phyloP scores from a whole-genome alignment of 2,329 filamentous ascomycete genomes.

The Salinomyces thailandicus region DNA sequence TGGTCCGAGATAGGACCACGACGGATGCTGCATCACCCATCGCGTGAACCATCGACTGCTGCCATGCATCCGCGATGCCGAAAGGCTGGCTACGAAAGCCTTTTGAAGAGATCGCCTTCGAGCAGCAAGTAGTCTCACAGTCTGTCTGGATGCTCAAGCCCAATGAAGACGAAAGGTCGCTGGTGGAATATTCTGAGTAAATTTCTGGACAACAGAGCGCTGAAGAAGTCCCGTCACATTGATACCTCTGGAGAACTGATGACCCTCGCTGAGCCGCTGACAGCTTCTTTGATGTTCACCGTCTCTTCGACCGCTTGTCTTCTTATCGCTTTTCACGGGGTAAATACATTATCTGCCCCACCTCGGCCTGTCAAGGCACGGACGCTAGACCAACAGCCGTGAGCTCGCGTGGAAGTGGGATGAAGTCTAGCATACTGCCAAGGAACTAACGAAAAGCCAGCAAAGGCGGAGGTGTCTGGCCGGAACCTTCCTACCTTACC shows the following conservation, averaged over 20 bases:
- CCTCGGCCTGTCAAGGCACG: not conserved
- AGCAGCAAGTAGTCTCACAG: too few species aligned
- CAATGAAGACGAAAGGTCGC: not conserved
- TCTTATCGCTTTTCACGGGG: not conserved
- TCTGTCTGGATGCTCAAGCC: too few species aligned
- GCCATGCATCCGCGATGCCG: too few species aligned
- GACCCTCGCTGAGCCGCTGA: too few species aligned
- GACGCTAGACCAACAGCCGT: not conserved
- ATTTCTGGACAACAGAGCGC: not conserved
- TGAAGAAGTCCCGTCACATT: too few species aligned
- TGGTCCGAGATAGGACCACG: too few species aligned
- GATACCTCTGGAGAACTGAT: too few species aligned
- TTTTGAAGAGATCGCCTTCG: too few species aligned
- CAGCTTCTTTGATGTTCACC: not conserved
- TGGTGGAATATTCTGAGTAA: not conserved
- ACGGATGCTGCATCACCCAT: too few species aligned
- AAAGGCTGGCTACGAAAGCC: too few species aligned
- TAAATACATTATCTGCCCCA: conserved; percentile 1
- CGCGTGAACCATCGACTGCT: too few species aligned
- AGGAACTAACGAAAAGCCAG: not conserved
- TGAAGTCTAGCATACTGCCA: not conserved
- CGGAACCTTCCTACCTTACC: too few species aligned
- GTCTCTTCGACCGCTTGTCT: not conserved
- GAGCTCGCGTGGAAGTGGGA: conserved; percentile 3
- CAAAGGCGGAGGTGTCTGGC: not conserved